Conservation (phyloP, 345 rosid genomes). For the Ceriops decandra region DNA sequence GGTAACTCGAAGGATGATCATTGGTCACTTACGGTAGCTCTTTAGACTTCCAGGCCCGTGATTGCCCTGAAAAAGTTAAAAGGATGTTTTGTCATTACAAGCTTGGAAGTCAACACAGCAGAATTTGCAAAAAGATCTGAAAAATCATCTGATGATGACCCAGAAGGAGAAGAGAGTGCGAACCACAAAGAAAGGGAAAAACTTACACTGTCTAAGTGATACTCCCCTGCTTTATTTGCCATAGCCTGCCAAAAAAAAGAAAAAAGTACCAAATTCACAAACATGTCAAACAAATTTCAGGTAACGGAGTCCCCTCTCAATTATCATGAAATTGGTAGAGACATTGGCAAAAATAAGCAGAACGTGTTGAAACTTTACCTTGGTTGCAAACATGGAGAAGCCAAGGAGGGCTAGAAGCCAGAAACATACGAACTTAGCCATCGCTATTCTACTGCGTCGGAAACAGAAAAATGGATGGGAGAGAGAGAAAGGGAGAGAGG, state of each 20-base stretch:
- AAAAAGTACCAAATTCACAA: neutral
- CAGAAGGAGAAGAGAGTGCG: neutral
- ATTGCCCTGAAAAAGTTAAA: conserved; percentile 19
- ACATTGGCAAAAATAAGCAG: neutral
- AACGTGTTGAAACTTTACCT: conserved; percentile 28
- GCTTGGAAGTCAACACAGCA: neutral
- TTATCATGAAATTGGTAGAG: neutral
- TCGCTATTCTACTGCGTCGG: conserved; percentile 8
- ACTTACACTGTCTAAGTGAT: conserved; percentile 41
- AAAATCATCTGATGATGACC: neutral
- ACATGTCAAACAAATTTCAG: too few relatives aligned
- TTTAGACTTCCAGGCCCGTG: conserved; percentile 51
- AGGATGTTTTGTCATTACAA: neutral
- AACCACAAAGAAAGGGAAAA: neutral
- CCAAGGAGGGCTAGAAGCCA: conserved; percentile 56
- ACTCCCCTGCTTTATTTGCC: conserved; percentile 33
- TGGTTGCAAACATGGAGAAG: conserved; percentile 54
- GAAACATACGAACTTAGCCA: conserved; percentile 50
- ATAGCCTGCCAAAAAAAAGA: conserved; percentile 19
- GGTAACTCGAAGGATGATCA: neutral
- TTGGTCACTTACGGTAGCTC: conserved; percentile 37
- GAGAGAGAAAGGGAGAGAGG: conserved; percentile 18
- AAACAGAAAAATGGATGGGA: neutral
- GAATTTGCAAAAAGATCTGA: neutral
- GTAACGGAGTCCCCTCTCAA: too few relatives aligned